phyloP scores from a whole-genome alignment of 139 green algal genomes.

The Coelastrella sp. region DNA sequence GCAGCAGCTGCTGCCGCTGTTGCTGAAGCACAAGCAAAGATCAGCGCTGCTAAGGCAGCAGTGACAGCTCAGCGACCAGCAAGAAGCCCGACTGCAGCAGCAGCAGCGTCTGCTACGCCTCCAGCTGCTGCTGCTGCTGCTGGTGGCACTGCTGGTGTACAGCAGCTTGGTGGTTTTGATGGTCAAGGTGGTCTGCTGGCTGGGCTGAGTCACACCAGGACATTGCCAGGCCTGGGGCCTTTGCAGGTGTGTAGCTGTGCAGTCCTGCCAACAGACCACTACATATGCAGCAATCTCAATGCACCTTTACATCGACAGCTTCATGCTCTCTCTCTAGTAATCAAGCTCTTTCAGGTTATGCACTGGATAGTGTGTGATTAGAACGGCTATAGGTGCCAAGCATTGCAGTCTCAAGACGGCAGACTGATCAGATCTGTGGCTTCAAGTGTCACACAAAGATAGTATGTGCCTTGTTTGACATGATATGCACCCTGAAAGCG shows the following conservation, averaged over 20 bases:
- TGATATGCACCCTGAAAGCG: too few relatives aligned
- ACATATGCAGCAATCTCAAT: too few relatives aligned
- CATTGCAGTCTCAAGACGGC: too few relatives aligned
- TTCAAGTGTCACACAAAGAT: too few relatives aligned
- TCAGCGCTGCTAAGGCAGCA: not conserved
- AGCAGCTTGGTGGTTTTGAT: not conserved
- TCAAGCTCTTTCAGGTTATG: too few relatives aligned
- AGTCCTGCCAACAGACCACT: too few relatives aligned
- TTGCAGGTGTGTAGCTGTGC: not conserved
- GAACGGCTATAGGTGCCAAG: too few relatives aligned
- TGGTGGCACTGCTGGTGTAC: not conserved
- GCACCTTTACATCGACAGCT: too few relatives aligned
- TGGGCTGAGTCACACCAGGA: not conserved
- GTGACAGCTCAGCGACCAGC: not conserved
- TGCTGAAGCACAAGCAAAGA: not conserved
- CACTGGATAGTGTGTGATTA: too few relatives aligned
- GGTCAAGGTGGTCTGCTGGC: not conserved
- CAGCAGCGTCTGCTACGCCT: not conserved
- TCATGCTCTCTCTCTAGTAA: too few relatives aligned
- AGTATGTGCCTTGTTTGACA: too few relatives aligned
- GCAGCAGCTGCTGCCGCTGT: not conserved
- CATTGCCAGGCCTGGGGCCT: constrained; percentile 3
- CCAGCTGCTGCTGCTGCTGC: not conserved
- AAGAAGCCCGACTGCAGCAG: not conserved
- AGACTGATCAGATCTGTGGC: too few relatives aligned